phyloP scores from a whole-genome alignment of 2,329 filamentous ascomycete species.

The Nothophaeocryptopus gaeumannii region DNA sequence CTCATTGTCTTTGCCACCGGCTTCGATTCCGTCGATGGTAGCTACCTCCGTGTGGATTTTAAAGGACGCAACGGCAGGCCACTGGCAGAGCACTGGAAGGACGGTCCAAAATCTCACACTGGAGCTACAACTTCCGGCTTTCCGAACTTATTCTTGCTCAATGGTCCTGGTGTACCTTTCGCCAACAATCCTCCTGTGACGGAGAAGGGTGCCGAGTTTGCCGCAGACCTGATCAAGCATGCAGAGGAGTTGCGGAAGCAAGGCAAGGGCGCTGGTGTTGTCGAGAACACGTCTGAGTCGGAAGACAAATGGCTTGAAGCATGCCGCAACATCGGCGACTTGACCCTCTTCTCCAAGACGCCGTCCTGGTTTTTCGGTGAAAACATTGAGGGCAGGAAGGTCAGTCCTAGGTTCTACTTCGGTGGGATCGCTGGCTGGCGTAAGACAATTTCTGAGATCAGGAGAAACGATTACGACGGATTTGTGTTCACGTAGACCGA shows the following conservation, averaged over 20 bases:
- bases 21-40: constrained; percentile 39
- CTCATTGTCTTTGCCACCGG: constrained; percentile 47
- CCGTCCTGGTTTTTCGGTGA: constrained; percentile 8
- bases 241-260: constrained; percentile 1
- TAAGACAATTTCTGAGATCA: background rate
- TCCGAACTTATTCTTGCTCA: constrained; percentile 32
- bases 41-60: constrained; percentile 1
- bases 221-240: background rate
- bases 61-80: constrained; percentile 7
- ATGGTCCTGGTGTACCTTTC: constrained; percentile 41
- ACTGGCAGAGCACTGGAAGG: constrained; percentile 39
- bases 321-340: background rate
- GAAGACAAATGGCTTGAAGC: constrained; percentile 5
- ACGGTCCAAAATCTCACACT: constrained; percentile 37
- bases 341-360: constrained; percentile 8
- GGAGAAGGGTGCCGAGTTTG: background rate
- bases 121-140: constrained; percentile 37
- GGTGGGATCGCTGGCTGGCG: constrained; percentile 7
- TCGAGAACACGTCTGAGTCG: constrained; percentile 4
- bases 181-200: constrained; percentile 5
- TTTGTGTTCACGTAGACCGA: constrained; percentile 1
- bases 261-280: constrained; percentile 1
- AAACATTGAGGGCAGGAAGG: constrained; percentile 2
- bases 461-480: constrained; percentile 2
- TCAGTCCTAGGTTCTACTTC: constrained; percentile 7